Conservation (phyloP, 2,329 filamentous ascomycete genomes). For the Beauveria medogensis region DNA sequence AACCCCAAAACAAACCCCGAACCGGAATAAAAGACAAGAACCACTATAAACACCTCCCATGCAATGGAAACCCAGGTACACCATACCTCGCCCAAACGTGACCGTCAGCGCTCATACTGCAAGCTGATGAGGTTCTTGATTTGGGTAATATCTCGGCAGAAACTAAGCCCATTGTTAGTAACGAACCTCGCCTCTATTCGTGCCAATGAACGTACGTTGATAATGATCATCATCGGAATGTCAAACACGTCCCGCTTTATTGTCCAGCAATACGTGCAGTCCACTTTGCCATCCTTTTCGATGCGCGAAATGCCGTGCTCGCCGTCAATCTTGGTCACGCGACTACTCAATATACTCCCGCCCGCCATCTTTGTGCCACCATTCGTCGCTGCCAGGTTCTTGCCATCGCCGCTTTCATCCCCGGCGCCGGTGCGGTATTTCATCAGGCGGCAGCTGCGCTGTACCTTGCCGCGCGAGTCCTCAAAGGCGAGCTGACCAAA, state of each 20-base stretch:
- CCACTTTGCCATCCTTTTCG: constrained; percentile 81
- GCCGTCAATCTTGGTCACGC: constrained; percentile 56
- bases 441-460: constrained; percentile 74
- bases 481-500: constrained; percentile 89
- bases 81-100: no score
- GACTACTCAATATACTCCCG: constrained; percentile 45
- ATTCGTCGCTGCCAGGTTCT: constrained; percentile 36
- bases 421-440: constrained; percentile 77
- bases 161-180: constrained; percentile 32
- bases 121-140: constrained; percentile 47
- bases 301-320: constrained; percentile 75
- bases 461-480: constrained; percentile 78
- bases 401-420: constrained; percentile 42
- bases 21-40: neutral
- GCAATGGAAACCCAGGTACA: constrained; percentile 4
- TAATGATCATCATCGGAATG: constrained; percentile 96
- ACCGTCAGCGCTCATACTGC: constrained; percentile 34
- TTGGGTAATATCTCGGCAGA: constrained; percentile 50
- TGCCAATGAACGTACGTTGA: constrained; percentile 67
- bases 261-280: constrained; percentile 94
- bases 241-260: constrained; percentile 96
- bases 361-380: constrained; percentile 34
- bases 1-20: neutral
- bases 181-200: neutral
- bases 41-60: constrained; percentile 17